These are phyloP conservation scores for Sphagnum magellanicum DNA, from an alignment of 228 moss, liverwort and hornwort genomes.

Conservation along the genomic window DNA sequence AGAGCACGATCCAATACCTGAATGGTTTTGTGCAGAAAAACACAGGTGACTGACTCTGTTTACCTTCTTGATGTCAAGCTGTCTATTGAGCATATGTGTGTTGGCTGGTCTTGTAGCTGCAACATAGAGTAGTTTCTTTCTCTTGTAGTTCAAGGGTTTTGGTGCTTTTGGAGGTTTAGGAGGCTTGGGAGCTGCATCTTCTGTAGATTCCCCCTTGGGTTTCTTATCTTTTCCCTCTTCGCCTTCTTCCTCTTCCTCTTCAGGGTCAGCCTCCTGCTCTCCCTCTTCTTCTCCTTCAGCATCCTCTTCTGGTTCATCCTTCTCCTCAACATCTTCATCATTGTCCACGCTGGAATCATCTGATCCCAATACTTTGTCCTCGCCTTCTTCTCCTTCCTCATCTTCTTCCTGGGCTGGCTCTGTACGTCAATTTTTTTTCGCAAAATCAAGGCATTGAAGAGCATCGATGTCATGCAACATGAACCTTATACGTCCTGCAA, in stretches of 20 bases:
- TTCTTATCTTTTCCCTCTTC: slow-evolving; percentile 12
- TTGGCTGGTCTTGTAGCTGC: slow-evolving; percentile 39
- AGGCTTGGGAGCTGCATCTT: slow-evolving; percentile 17
- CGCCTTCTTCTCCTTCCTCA: slow-evolving; percentile 32
- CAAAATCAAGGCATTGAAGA: no score
- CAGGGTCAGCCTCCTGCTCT: not conserved
- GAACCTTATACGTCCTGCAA: no score
- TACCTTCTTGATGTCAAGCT: slow-evolving; percentile 49
- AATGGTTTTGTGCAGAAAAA: no score
- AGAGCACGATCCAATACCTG: no score
- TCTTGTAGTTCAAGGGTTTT: slow-evolving; percentile 65
- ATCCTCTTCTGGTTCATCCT: slow-evolving; percentile 1
- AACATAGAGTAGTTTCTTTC: slow-evolving; percentile 39
- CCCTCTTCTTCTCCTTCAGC: slow-evolving; percentile 7
- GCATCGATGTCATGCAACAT: no score
- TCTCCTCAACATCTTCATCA: slow-evolving; percentile 19
- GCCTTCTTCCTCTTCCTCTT: slow-evolving; percentile 12
- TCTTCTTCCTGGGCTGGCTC: slow-evolving; percentile 16
- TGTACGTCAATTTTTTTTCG: not conserved
- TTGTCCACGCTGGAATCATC: slow-evolving; percentile 36
- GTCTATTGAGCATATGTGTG: slow-evolving; percentile 60
- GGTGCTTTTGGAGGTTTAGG: slow-evolving; percentile 52
- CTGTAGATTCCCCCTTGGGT: slow-evolving; percentile 24
- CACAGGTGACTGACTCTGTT: no score
- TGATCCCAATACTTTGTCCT: slow-evolving; percentile 9